Conservation (phyloP, 2,329 filamentous ascomycete genomes). For the Aspergillus pseudoglaucus region DNA sequence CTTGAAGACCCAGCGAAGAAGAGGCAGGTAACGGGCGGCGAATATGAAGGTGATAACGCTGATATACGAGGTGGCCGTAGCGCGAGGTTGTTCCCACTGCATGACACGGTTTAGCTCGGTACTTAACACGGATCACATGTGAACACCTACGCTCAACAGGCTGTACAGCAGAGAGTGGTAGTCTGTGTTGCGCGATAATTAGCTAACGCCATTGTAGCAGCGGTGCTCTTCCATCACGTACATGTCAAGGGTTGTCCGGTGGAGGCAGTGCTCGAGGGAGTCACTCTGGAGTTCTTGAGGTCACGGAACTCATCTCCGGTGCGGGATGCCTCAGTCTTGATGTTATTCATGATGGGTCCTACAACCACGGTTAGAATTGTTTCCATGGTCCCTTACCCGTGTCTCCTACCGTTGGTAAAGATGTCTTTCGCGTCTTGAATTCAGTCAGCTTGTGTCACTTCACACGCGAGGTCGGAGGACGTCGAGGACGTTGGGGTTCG, state of each 20-base stretch:
- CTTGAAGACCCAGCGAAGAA: constrained; percentile 58
- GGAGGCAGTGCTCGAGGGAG: constrained; percentile 49
- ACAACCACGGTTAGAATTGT: constrained; percentile 9
- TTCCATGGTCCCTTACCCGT: neutral
- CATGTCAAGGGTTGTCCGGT: constrained; percentile 58
- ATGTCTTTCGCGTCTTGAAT: constrained; percentile 18
- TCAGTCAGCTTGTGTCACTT: constrained; percentile 14
- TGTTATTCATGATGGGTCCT: constrained; percentile 52
- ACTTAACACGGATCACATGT: neutral
- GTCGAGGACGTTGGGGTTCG: neutral
- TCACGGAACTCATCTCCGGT: constrained; percentile 54
- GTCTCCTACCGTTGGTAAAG: constrained; percentile 19
- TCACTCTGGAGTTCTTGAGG: constrained; percentile 48
- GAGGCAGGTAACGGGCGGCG: constrained; percentile 56
- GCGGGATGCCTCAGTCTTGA: constrained; percentile 51
- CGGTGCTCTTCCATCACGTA: constrained; percentile 28
- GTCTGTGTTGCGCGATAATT: constrained; percentile 38
- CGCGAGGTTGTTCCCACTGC: constrained; percentile 60
- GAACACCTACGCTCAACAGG: constrained; percentile 50
- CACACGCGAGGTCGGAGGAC: no score
- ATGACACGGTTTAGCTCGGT: constrained; percentile 1
- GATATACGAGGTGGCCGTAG: constrained; percentile 55
- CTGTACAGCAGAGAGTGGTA: constrained; percentile 64
- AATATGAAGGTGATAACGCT: constrained; percentile 55
- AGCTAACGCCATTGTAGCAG: constrained; percentile 6